Conservation (phyloP, 2,329 filamentous ascomycete species). For the Ilyonectria sp. region DNA sequence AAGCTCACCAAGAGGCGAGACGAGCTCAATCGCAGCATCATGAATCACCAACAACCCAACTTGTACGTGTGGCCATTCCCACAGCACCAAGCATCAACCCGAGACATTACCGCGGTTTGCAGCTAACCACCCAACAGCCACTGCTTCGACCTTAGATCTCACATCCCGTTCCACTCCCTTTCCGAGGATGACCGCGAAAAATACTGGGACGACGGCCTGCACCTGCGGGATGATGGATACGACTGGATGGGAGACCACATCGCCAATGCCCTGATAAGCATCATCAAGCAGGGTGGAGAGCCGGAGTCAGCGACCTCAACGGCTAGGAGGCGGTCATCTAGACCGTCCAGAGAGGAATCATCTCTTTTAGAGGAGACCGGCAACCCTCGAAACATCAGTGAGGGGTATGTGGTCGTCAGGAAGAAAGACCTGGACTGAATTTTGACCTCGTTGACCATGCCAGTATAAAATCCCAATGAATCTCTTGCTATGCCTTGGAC, state of each 20-base stretch:
- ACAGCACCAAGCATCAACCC: too few relatives aligned
- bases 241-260: slow-evolving; percentile 73
- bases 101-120: background rate
- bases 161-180: slow-evolving; percentile 69
- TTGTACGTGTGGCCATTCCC: slow-evolving; percentile 61
- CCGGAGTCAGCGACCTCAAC: slow-evolving; percentile 29
- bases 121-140: slow-evolving; percentile 59
- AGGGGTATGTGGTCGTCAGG: slow-evolving; percentile 69
- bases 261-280: slow-evolving; percentile 65
- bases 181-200: slow-evolving; percentile 59
- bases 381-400: slow-evolving; percentile 61
- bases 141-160: slow-evolving; percentile 69
- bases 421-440: slow-evolving; percentile 65
- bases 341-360: slow-evolving; percentile 19
- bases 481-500: slow-evolving; percentile 36
- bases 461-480: slow-evolving; percentile 37
- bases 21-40: slow-evolving; percentile 68
- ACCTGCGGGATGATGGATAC: slow-evolving; percentile 73
- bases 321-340: slow-evolving; percentile 3
- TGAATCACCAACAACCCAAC: slow-evolving; percentile 61
- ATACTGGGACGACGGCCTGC: slow-evolving; percentile 75
- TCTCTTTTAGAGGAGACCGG: slow-evolving; percentile 68
- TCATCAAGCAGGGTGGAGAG: slow-evolving; percentile 57
- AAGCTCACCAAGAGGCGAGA: slow-evolving; percentile 55
- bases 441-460: slow-evolving; percentile 30